Evolutionary conservation across 2,329 filamentous ascomycete species (phyloP).

Genomic region (Ustulina deusta): DNA sequence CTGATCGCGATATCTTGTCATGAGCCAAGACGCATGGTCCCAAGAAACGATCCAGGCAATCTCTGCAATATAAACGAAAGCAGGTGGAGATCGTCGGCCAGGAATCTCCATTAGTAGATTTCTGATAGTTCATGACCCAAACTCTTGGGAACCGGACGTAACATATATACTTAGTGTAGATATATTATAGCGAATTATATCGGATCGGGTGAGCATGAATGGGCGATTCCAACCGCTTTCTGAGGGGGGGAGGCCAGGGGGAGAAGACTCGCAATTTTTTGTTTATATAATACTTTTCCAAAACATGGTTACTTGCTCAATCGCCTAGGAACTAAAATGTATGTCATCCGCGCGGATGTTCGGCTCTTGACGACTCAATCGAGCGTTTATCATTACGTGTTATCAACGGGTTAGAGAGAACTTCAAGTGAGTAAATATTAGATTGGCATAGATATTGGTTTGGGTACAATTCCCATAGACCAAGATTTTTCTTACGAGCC

Average conservation of each 20-base stretch:
- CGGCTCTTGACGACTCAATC: background rate
- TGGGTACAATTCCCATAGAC: background rate
- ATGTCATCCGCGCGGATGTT: background rate
- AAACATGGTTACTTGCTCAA: background rate
- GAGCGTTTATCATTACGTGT: background rate
- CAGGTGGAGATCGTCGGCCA: background rate
- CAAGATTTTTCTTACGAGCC: background rate
- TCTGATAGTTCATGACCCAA: background rate
- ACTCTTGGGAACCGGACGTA: constrained; percentile 1
- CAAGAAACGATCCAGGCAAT: background rate
- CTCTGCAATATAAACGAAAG: background rate
- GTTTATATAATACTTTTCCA: no score
- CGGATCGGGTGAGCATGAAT: background rate
- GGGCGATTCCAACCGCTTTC: background rate
- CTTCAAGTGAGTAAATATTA: background rate
- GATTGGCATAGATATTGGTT: background rate
- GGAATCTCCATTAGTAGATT: background rate
- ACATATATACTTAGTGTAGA: background rate
- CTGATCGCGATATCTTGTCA: background rate
- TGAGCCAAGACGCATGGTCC: background rate
- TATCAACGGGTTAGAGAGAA: no score
- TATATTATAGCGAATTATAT: no score
- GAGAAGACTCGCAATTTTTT: no score
- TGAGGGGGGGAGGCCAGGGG: background rate
- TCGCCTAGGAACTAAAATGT: background rate